These are phyloP conservation scores for Cylindrodendrum hubeiense DNA, from an alignment of 2,329 filamentous ascomycete genomes.

Conservation along the genomic window DNA sequence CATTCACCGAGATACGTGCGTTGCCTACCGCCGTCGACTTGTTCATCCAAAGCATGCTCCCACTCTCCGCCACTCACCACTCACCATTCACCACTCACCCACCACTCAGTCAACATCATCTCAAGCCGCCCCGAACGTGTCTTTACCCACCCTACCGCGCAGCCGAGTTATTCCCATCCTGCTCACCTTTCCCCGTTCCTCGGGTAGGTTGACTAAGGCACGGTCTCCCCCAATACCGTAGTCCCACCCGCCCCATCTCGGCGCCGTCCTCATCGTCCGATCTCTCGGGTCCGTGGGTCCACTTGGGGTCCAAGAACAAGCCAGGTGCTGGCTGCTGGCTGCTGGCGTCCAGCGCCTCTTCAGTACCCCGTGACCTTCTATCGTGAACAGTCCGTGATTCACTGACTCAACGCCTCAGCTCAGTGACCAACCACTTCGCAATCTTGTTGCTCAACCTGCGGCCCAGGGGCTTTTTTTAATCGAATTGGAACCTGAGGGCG, in stretches of 20 bases:
- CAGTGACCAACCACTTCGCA: background rate
- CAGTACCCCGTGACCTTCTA: conserved; percentile 41
- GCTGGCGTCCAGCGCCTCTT: conserved; percentile 24
- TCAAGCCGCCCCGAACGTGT: background rate
- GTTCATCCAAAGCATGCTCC: background rate
- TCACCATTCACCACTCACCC: background rate
- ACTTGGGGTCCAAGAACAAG: conserved; percentile 40
- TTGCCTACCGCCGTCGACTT: background rate
- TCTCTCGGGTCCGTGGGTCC: conserved; percentile 44
- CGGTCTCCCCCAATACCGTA: conserved; percentile 1
- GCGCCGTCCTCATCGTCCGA: conserved; percentile 45
- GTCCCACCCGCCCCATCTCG: conserved; percentile 38
- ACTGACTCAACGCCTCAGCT: conserved; percentile 28
- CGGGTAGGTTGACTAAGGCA: conserved; percentile 23
- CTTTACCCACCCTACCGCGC: background rate
- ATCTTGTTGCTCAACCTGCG: background rate
- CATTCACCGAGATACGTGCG: background rate
- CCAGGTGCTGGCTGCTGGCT: conserved; percentile 33
- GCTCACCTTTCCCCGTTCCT: conserved; percentile 3
- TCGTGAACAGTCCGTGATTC: conserved; percentile 36
- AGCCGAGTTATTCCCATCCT: conserved; percentile 10
- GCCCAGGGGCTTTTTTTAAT: background rate
- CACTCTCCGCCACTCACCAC: background rate
- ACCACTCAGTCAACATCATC: background rate
- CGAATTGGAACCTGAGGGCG: background rate